Base-by-base conservation (phyloP, 306 rosid species). In the Malus sieversii region DNA sequence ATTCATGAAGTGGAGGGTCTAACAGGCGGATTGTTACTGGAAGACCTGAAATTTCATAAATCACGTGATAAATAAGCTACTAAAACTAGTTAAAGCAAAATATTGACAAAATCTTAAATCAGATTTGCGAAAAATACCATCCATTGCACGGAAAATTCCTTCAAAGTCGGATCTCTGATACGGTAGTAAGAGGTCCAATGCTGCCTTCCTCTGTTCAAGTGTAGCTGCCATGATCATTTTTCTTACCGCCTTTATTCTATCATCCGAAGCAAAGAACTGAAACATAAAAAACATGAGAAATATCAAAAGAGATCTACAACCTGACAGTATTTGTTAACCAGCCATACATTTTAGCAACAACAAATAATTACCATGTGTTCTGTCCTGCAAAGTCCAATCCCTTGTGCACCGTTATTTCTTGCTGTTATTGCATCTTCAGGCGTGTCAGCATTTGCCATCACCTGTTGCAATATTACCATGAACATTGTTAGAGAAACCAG, bases 1-100 rank as follows among this genome's bases (percentile, higher is more conserved):
- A 96, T 74, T 96, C 99, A 77, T 96, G 98, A 71, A 96, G 99
- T 63, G 99, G 99, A 83, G 99, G 99, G 78, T 96, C 99, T 77
- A 96, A 77, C 76, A 96, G 84, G 73, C 99, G 88, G 62, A 96
- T 96, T 75, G 99, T 96, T 70, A 96, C 99, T 3, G 99, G 99
- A 29, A 90, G 91, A 75, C 97, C 91, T 89, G 86, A 74, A 84
- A 76, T 69, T 76, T 33, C 45, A 61, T 1, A 30, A 60, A 45
- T 60, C 45, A 61, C 29, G 15, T 46, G 3, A 23, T 10, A 23
- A 22, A 27, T 38, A 60, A 73, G 29, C 11, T 25, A 71, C 53
- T 59, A 48, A 15, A 73, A 8, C 22, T 35, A 14, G 4, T n/a
- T 35, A 38, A 52, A 57, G 13, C 35, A 35, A 4, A 53, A 53